Conservation (phyloP, 306 rosid genomes). For the Carpinus fangiana region DNA sequence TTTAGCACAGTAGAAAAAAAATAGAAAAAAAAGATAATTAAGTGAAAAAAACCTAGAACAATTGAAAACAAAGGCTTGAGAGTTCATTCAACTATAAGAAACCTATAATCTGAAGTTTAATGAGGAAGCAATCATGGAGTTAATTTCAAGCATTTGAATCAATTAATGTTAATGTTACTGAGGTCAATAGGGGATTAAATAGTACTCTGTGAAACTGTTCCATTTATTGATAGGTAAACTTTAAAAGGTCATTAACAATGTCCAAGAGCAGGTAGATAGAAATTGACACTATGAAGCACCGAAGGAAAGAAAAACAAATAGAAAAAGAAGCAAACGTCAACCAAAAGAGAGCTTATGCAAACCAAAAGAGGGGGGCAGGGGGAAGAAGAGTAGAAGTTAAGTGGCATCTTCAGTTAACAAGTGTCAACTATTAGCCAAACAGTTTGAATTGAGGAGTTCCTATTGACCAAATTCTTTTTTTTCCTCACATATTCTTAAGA, state of each 20-base stretch:
- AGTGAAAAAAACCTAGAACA: constrained; percentile 15
- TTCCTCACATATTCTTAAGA: not conserved
- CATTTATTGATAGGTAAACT: not conserved
- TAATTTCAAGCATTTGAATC: not conserved
- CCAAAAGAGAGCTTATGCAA: not conserved
- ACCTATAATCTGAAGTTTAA: not conserved
- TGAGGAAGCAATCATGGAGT: not conserved
- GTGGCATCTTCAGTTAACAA: not conserved
- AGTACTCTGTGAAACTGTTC: not conserved
- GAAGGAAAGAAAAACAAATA: not conserved
- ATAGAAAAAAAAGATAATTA: not conserved
- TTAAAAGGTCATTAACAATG: not conserved
- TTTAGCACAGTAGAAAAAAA: not conserved
- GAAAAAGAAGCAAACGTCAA: not conserved
- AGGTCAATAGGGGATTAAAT: not conserved
- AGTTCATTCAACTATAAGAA: not conserved
- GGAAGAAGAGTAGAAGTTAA: not conserved
- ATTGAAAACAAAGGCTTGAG: constrained; percentile 17
- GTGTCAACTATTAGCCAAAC: not conserved
- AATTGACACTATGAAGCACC: not conserved
- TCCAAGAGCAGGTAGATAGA: not conserved
- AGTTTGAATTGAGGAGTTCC: not conserved
- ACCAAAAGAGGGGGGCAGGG: not conserved
- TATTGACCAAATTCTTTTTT: not conserved
- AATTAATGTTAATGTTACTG: not conserved